Base-by-base conservation (phyloP, 495 filamentous ascomycete genomes). In the Penicillium atrosanguineum region DNA sequence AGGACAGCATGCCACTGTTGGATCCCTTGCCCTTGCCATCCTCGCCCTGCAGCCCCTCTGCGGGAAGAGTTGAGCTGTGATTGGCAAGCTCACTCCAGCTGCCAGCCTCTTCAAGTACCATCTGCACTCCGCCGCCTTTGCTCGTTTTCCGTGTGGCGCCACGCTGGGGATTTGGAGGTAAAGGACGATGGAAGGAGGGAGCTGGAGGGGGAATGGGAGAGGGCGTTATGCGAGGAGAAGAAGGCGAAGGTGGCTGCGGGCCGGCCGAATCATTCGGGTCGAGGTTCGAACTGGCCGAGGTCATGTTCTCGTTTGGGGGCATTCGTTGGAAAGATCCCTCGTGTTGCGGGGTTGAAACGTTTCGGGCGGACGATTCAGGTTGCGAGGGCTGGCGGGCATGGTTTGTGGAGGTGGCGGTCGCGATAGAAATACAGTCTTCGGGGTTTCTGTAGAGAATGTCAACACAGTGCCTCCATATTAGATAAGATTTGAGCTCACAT, bases 21-120 rank as follows among this genome's bases (percentile, higher is more conserved):
- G 61, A 67, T 50, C 60, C 61, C 58, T 80, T 79, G 47, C 79
- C 70, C 57, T 84, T 78, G 49, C 67, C 69, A 40, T 70, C 70
- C 12, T 60, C 71, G 36, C 65, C 70, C 18, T 79, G 74, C 15
- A 75, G 71, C 8, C 74, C 77, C 63, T 91, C 88, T 8, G 82
- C 79, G 1, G 88, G 84, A 39, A 91, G 79, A n/a, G 85, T 87
- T n/a, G 84, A 76, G 59, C 87, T 90, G 52, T 90, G 85, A 46
- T 93, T 85, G 11, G 90, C 90, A 59, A 97, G 78, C 48, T 95
- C 88, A 40, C 85, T 89, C 94, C 93, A 96, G 59, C 85, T 90
- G 38, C 92, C 90, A 6, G 83, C 81, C 63, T 90, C 91, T 62
- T 94, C 90, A 11, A 97, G 79, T 4, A 93, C 91, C 59, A 97